Evolutionary conservation across 305 asterid genomes (phyloP).

Genomic region (Withania somnifera): DNA sequence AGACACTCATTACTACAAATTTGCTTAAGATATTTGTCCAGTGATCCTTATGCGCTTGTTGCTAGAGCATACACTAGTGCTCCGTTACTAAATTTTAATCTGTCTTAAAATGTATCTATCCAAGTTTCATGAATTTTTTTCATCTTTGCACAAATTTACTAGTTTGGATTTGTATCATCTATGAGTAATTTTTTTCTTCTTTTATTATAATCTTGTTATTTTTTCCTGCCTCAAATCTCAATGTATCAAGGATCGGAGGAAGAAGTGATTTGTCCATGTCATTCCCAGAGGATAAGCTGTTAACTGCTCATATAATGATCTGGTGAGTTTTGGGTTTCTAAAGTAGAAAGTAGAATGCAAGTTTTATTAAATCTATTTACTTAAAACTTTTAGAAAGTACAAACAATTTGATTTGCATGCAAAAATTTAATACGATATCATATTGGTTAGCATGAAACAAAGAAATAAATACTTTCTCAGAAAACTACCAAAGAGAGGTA

Average conservation of each 20-base stretch:
- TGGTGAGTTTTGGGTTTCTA: not conserved
- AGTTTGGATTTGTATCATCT: not conserved
- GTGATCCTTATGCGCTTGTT: not conserved
- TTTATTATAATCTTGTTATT: not conserved
- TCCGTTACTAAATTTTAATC: not conserved
- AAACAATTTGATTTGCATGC: not conserved
- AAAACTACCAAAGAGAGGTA: not conserved
- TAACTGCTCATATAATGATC: not conserved
- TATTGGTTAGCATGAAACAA: not conserved
- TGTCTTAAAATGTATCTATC: not conserved
- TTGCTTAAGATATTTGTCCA: constrained; percentile 5
- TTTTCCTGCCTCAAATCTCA: not conserved
- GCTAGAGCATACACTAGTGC: not conserved
- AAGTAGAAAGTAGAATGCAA: not conserved
- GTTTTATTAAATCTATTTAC: not conserved
- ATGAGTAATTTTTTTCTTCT: not conserved
- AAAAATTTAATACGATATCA: not conserved
- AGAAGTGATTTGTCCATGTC: not conserved
- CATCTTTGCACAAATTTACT: not conserved
- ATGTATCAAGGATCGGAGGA: not conserved
- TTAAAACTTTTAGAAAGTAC: not conserved
- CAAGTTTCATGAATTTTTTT: not conserved
- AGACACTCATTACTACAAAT: constrained; percentile 28
- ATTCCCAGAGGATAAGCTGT: not conserved
- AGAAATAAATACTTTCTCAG: not conserved